These are phyloP conservation scores for Aspergillus melleus DNA, from an alignment of 2,329 filamentous ascomycete genomes.

Conservation along the genomic window DNA sequence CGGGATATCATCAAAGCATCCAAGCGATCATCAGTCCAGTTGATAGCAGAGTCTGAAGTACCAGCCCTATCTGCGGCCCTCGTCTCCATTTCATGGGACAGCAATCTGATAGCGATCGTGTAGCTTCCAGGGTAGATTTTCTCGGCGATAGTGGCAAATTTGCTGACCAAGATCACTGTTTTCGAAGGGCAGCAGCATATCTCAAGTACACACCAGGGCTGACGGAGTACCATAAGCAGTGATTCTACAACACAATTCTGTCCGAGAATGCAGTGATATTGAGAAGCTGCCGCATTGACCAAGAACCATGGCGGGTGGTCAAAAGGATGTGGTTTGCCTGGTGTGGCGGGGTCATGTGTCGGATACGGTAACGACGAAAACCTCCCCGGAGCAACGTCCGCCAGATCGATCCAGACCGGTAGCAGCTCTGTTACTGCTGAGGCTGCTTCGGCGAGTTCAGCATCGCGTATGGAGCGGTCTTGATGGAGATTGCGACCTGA, in stretches of 20 bases:
- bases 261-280: conserved; percentile 19
- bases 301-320: conserved; percentile 18
- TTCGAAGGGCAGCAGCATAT: conserved; percentile 16
- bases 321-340: background rate
- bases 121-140: conserved; percentile 9
- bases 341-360: background rate
- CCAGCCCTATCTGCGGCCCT: background rate
- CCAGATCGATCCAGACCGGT: background rate
- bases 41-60: background rate
- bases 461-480: background rate
- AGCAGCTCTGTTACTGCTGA: background rate
- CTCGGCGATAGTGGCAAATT: conserved; percentile 8
- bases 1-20: background rate
- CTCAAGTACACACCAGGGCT: conserved; percentile 23
- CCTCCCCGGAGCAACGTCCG: background rate
- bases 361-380: background rate
- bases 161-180: conserved; percentile 8
- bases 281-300: conserved; percentile 12
- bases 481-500: background rate
- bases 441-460: background rate
- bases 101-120: conserved; percentile 8
- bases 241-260: conserved; percentile 9
- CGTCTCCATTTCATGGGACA: conserved; percentile 11
- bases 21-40: background rate
- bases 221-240: conserved; percentile 18